These are phyloP conservation scores for Metschnikowia lunata DNA, from an alignment of 805 yeast genomes.

Conservation along the genomic window DNA sequence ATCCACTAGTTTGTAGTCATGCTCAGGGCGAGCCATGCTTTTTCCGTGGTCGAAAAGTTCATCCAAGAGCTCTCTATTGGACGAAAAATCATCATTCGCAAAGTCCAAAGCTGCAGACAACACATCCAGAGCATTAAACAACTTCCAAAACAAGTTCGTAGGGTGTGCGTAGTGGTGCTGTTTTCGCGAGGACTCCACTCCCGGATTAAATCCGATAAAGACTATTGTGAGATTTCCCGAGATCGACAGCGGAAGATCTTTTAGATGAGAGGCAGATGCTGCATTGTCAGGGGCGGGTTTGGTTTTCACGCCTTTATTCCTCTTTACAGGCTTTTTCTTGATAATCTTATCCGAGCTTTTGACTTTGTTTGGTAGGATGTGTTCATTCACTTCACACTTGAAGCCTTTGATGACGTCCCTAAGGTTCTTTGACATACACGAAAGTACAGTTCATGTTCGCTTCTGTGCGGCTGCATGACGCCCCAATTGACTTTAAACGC, in stretches of 20 bases:
- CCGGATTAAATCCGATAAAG: conserved; percentile 73
- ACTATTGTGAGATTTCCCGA: conserved; percentile 32
- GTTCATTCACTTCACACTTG: conserved; percentile 6
- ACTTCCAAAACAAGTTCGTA: conserved; percentile 64
- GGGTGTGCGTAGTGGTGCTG: conserved; percentile 75
- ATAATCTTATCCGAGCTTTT: neutral
- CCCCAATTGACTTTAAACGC: neutral
- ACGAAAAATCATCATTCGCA: conserved; percentile 3
- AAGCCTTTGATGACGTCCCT: conserved; percentile 10
- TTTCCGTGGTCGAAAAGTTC: conserved; percentile 11
- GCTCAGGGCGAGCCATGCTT: conserved; percentile 20
- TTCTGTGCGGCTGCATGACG: neutral
- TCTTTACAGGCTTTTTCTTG: neutral
- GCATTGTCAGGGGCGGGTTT: neutral
- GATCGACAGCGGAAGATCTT: conserved; percentile 33
- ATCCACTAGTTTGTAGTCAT: conserved; percentile 41
- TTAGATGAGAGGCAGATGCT: conserved; percentile 3
- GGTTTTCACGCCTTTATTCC: neutral
- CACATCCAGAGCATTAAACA: conserved; percentile 50
- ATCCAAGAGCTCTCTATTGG: conserved; percentile 13
- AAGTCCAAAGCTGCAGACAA: conserved; percentile 19
- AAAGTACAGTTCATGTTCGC: neutral
- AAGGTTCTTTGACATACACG: conserved; percentile 5
- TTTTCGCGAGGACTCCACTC: conserved; percentile 51
- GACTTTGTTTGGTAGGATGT: neutral